A percentile compares a stretch with the other conserved stretches of the same genome.
Conservation (phyloP, 208 protist species). For the Herpetomonas tarakana region DNA sequence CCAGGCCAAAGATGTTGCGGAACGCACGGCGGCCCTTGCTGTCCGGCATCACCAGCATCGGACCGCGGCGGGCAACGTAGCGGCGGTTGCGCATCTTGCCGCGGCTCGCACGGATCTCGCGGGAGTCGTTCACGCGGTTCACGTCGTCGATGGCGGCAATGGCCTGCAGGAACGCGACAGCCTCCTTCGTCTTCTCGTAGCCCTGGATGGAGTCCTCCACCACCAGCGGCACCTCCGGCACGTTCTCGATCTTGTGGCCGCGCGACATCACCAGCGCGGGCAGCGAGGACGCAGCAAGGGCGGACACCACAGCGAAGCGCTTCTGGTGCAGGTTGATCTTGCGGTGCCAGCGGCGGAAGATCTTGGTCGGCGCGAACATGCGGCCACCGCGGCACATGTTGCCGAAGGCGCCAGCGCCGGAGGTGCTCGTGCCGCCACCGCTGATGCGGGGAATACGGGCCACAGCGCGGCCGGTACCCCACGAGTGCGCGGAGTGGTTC, state of each 20-base stretch:
- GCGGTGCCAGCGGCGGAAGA: slow-evolving; percentile 97
- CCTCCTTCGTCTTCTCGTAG: slow-evolving; percentile 96
- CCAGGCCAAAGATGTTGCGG: slow-evolving; percentile 97
- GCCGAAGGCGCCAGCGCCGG: slow-evolving; percentile 99
- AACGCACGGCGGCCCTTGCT: slow-evolving; percentile 91
- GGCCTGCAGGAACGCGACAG: slow-evolving; percentile 92
- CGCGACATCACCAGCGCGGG: slow-evolving; percentile 96
- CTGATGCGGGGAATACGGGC: slow-evolving; percentile 99
- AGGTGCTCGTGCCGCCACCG: slow-evolving; percentile 97
- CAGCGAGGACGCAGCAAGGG: slow-evolving; percentile 97
- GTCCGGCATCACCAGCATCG: slow-evolving; percentile 95
- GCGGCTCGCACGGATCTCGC: slow-evolving; percentile 91
- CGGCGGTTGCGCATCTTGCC: slow-evolving; percentile 98
- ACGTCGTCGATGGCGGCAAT: slow-evolving; percentile 95
- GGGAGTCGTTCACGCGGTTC: slow-evolving; percentile 88
- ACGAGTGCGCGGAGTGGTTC: slow-evolving; percentile 97
- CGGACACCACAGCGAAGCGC: slow-evolving; percentile 97
- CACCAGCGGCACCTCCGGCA: slow-evolving; percentile 97
- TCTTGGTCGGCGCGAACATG: slow-evolving; percentile 99
- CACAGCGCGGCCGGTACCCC: slow-evolving; percentile 99
- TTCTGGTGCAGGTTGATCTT: slow-evolving; percentile 97
- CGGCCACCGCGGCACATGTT: slow-evolving; percentile 99
- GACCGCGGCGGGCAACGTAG: slow-evolving; percentile 93
- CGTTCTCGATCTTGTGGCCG: slow-evolving; percentile 96
- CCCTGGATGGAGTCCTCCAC: slow-evolving; percentile 89